phyloP scores from a whole-genome alignment of 140 eudicot species.

The Anethum foeniculum region DNA sequence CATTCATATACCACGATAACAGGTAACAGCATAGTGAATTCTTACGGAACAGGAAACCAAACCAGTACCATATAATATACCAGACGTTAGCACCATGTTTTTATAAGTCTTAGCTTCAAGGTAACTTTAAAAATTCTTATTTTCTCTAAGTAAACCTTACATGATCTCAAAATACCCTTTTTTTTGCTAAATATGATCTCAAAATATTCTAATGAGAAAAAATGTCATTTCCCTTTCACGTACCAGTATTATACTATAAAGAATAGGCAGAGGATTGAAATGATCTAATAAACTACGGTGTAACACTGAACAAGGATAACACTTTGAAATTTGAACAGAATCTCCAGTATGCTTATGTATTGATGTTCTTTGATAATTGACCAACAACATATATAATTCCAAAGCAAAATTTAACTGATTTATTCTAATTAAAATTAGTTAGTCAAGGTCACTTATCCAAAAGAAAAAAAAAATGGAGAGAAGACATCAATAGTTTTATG shows the following conservation, averaged over 20 bases:
- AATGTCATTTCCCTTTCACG: not conserved
- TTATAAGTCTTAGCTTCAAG: not conserved
- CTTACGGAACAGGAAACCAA: not conserved
- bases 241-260: not conserved
- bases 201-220: not conserved
- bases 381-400: not conserved
- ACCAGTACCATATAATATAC: not conserved
- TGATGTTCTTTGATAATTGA: not conserved
- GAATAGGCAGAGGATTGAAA: not conserved
- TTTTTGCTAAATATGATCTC: not conserved
- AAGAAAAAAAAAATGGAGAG: not conserved
- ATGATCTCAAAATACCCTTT: not conserved
- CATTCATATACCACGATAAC: not conserved
- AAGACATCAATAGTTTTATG: not conserved
- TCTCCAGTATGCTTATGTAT: not conserved
- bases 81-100: not conserved
- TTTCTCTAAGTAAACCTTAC: not conserved
- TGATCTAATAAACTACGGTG: not conserved
- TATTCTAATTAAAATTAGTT: not conserved
- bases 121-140: not conserved
- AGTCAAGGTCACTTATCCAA: not conserved
- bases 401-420: not conserved
- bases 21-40: not conserved
- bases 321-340: not conserved
- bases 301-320: not conserved